Evolutionary conservation across 2,329 filamentous ascomycete genomes (phyloP).

Genomic region (Nemania bipapillata): DNA sequence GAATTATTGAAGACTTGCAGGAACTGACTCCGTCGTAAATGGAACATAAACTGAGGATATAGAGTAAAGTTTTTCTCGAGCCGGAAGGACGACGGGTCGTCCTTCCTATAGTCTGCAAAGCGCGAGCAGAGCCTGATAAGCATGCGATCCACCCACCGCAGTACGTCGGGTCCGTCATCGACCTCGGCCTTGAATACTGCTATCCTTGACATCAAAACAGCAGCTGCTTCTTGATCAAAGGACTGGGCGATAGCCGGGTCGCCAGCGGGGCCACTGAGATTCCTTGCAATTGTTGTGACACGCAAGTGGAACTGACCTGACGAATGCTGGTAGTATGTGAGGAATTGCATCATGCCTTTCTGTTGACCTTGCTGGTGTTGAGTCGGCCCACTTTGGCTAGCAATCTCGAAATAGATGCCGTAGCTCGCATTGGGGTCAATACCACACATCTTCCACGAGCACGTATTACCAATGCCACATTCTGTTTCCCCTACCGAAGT

Average conservation of each 20-base stretch:
- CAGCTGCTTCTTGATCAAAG: slow-evolving; percentile 97
- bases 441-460: slow-evolving; percentile 99
- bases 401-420: slow-evolving; percentile 97
- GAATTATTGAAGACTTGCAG: slow-evolving; percentile 99
- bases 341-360: slow-evolving; percentile 96
- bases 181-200: slow-evolving; percentile 99
- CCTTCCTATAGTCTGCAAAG: slow-evolving; percentile 97
- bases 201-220: slow-evolving; percentile 98
- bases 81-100: slow-evolving; percentile 95
- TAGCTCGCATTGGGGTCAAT: slow-evolving; percentile 95
- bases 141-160: slow-evolving; percentile 99
- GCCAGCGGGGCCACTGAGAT: slow-evolving; percentile 90
- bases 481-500: slow-evolving; percentile 97
- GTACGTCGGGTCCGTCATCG: slow-evolving; percentile 96
- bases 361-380: slow-evolving; percentile 87
- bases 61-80: slow-evolving; percentile 99
- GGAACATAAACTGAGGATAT: slow-evolving; percentile 99
- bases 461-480: slow-evolving; percentile 97
- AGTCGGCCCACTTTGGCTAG: slow-evolving; percentile 86
- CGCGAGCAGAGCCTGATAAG: slow-evolving; percentile 94
- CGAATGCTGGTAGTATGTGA: slow-evolving; percentile 98
- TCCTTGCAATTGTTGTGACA: slow-evolving; percentile 91
- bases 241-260: slow-evolving; percentile 96
- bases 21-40: slow-evolving; percentile 95
- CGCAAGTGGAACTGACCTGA: slow-evolving; percentile 95